phyloP scores from a whole-genome alignment of 208 protist genomes.

The Trichomonas tenax region DNA sequence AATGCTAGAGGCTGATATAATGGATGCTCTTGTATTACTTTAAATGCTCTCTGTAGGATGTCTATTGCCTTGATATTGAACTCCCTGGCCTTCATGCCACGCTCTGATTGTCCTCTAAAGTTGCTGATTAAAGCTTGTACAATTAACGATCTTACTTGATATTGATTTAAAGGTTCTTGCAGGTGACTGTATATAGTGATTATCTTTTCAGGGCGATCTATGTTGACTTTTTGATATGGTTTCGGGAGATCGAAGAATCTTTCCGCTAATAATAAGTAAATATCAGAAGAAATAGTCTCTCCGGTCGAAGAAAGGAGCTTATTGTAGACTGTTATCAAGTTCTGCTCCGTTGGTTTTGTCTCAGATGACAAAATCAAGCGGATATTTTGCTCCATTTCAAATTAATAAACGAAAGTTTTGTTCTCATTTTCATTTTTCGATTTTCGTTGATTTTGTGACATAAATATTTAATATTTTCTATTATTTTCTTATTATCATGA shows the following conservation, averaged over 20 bases:
- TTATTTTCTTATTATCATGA: no score
- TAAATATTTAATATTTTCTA: no score
- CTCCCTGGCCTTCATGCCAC: neutral
- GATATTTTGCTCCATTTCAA: neutral
- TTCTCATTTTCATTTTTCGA: no score
- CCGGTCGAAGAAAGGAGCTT: neutral
- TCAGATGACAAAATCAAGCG: neutral
- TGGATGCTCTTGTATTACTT: neutral
- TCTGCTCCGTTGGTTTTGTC: neutral
- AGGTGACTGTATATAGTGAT: neutral
- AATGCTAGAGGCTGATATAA: neutral
- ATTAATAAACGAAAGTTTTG: no score
- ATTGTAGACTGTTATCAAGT: neutral
- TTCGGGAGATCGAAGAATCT: neutral
- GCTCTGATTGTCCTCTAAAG: neutral
- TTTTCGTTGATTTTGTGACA: no score
- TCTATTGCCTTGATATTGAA: neutral
- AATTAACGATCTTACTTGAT: neutral
- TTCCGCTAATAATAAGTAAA: neutral
- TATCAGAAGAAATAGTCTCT: neutral
- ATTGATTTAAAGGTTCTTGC: slow-evolving; percentile 15
- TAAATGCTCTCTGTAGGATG: neutral
- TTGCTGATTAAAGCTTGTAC: neutral
- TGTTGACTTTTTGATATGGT: neutral
- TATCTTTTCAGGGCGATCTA: slow-evolving; percentile 1